Evolutionary conservation across 139 green algal genomes (phyloP), one percentile per base, ranked within the genome.

Genomic region (Yamagishiella unicocca): DNA sequence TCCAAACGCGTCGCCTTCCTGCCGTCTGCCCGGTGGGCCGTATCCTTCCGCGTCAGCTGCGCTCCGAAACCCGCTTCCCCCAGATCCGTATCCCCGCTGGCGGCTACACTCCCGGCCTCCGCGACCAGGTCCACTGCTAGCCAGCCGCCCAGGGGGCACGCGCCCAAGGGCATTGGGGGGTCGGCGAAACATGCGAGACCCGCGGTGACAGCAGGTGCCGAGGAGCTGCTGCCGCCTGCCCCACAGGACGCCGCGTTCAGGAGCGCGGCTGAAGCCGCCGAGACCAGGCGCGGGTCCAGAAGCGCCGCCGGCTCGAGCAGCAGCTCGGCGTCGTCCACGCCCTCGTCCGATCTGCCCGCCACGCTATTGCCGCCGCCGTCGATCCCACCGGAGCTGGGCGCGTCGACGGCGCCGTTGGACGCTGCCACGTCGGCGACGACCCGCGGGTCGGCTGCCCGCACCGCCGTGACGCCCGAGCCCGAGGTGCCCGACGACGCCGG

Each of bases 141-240:
- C 79, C 79, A 85, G 40, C 79, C 79, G 31, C 79, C 79, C 38
- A 85, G 43, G 7, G 79, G 79, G 29, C 66, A 85, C 5, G 61
- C 79, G 25, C 53, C 42, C 4, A 75, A 3, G 14, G 61, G 79
- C 0, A 85, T 10, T 2, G 77, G 55, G 29, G 77, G 77, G 3
- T 84, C 55, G 25, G 27, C 12, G 25, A 58, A 5, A 38, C 37
- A 55, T 14, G 55, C 1, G 14, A 14, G 10, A 38, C 33, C 75
- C 3, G 53, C 75, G 31, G 46, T 21, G 33, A 35, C 38, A 1
- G 74, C 46, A 5, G 54, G 53, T 19, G n/a, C 53, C 1, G 72
- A 27, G 43, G 43, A 25, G 29, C 14, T 8, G 24, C 42, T 45
- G 45, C 72, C 42, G n/a, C 40, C 46, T 45, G 45, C 17, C 12